Evolutionary conservation across 2,329 filamentous ascomycete species (phyloP).

Genomic region (Phialophora chinensis): DNA sequence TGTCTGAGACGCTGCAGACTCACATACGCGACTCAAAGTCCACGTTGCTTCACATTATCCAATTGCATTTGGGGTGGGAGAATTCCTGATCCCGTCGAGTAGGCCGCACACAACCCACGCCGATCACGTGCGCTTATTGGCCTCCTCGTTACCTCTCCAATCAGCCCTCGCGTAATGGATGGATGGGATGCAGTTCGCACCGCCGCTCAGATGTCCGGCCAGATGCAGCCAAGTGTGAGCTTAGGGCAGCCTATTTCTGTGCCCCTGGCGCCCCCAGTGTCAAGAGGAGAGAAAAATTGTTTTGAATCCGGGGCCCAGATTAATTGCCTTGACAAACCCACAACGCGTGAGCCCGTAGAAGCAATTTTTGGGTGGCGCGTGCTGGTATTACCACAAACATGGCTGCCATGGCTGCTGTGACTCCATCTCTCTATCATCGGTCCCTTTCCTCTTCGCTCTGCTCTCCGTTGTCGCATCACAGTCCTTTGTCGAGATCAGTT

Average conservation of each 20-base stretch:
- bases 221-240: constrained; percentile 4
- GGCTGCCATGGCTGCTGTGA: constrained; percentile 13
- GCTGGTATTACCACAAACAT: not conserved
- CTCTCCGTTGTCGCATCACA: constrained; percentile 31
- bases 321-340: constrained; percentile 2
- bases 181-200: constrained; percentile 4
- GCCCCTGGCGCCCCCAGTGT: not conserved
- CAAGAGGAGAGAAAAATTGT: not conserved
- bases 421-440: constrained; percentile 9
- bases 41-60: too few species aligned
- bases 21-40: too few species aligned
- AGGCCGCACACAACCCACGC: not conserved
- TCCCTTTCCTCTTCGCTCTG: constrained; percentile 22
- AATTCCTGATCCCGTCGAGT: not conserved
- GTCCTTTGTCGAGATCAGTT: constrained; percentile 12
- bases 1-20: too few species aligned
- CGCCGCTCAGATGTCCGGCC: constrained; percentile 13
- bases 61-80: too few species aligned
- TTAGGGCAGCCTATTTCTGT: constrained; percentile 15
- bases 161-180: not conserved
- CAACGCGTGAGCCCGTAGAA: constrained; percentile 4
- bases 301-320: constrained; percentile 1
- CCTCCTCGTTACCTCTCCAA: not conserved
- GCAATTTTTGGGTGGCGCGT: not conserved
- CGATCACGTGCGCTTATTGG: not conserved